Conservation (phyloP, 805 yeast genomes). For the Candida maesae region DNA sequence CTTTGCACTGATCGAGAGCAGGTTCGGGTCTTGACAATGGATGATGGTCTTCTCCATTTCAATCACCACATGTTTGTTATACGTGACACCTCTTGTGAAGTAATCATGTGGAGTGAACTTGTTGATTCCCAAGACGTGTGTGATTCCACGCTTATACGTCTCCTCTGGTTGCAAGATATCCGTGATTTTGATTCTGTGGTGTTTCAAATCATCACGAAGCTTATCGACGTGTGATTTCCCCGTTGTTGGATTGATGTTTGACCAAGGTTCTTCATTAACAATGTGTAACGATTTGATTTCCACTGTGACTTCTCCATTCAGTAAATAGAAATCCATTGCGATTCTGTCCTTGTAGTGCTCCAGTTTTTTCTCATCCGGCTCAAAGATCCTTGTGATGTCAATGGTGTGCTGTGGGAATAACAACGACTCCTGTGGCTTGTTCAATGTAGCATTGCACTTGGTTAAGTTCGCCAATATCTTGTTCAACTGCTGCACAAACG, state of each 20-base stretch:
- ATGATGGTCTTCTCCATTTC: constrained; percentile 56
- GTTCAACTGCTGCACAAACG: constrained; percentile 16
- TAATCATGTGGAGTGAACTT: constrained; percentile 43
- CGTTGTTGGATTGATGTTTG: constrained; percentile 38
- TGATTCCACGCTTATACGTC: constrained; percentile 27
- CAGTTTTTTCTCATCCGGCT: constrained; percentile 27
- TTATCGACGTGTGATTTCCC: constrained; percentile 57
- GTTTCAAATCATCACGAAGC: constrained; percentile 50
- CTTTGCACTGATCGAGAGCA: constrained; percentile 59
- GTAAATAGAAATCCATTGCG: constrained; percentile 53
- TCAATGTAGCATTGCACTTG: constrained; percentile 35
- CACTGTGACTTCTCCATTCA: constrained; percentile 58
- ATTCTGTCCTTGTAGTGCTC: constrained; percentile 34
- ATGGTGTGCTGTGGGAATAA: constrained; percentile 56
- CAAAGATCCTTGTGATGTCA: constrained; percentile 35
- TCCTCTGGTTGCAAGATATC: constrained; percentile 39
- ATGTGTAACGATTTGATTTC: constrained; percentile 51
- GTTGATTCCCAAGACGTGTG: constrained; percentile 31
- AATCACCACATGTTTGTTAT: constrained; percentile 54
- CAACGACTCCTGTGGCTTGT: constrained; percentile 49
- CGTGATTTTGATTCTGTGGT: constrained; percentile 36
- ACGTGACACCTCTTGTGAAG: constrained; percentile 61
- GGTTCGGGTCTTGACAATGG: constrained; percentile 62
- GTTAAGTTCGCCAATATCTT: constrained; percentile 25
- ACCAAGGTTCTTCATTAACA: constrained; percentile 62